Conservation (phyloP, 1,139 yeast genomes). For the Wickerhamiella pararugosa region DNA sequence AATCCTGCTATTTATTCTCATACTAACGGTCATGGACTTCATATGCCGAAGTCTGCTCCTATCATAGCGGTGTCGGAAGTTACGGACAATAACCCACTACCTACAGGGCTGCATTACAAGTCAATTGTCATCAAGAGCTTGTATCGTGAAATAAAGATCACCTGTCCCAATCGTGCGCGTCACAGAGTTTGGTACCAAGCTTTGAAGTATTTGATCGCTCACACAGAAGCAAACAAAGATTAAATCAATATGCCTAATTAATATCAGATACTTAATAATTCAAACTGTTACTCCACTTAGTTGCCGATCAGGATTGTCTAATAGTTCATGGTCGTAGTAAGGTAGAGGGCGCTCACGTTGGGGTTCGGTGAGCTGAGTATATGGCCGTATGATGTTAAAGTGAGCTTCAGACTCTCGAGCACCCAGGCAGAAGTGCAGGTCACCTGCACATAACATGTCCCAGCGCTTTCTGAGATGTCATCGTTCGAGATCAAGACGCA, state of each 20-base stretch:
- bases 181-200: conserved; percentile 91
- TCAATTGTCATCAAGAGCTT: conserved; percentile 65
- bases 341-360: too few relatives aligned
- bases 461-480: too few relatives aligned
- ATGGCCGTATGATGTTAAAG: too few relatives aligned
- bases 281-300: background rate
- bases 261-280: background rate
- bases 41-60: conserved; percentile 48
- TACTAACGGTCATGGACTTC: conserved; percentile 29
- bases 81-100: conserved; percentile 73
- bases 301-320: background rate
- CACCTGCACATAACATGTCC: too few relatives aligned
- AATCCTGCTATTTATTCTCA: conserved; percentile 52
- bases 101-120: conserved; percentile 79
- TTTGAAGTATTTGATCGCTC: conserved; percentile 55
- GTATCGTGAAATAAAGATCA: conserved; percentile 53
- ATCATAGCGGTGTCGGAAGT: conserved; percentile 67
- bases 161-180: conserved; percentile 77
- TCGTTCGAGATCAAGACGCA: too few relatives aligned
- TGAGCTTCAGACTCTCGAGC: too few relatives aligned
- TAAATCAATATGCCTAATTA: background rate
- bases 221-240: background rate
- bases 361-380: too few relatives aligned
- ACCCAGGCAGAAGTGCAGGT: too few relatives aligned
- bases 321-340: too few relatives aligned